Base-by-base conservation (phyloP, 192 early-diverging fungal species). In the Coemansia sp. region DNA sequence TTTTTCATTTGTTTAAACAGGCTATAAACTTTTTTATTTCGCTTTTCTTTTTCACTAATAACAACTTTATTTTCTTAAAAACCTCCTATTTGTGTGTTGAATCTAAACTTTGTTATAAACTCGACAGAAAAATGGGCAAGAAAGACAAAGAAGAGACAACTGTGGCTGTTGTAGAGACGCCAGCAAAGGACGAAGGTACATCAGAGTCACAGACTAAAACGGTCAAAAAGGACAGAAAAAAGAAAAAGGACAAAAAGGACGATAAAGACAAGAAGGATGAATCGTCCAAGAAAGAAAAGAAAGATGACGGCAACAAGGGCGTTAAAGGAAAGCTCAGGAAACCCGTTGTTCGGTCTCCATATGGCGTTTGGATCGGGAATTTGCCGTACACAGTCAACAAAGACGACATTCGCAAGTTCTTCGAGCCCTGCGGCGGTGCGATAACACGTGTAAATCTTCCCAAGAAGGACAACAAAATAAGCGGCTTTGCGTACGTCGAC, bases 321-420 rank as follows among this genome's bases (percentile, higher is more conserved):
- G 36, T 38, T 10, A 38, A 66, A 76, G 29, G 69, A 69, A 20
- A 61, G 61, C 54, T 61, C 69, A 29, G 64, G 10, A 38, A 65
- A 60, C 64, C 72, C 28, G 79, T 76, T 63, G 67, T 76, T 55
- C 84, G 80, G 42, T 87, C 87, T 38, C 80, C 87, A n/a, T 87
- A 68, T 32, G 72, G 87, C 38, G 80, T 90, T 48, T 91, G 90
- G 90, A 86, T 91, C 51, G 90, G 90, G 2, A 91, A 91, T 68
- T 73, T 91, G 25, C 78, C 87, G 2, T 91, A 84, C 67, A 61
- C 85, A 7, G 85, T 85, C 16, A 82, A 85, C 0, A 74, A 79
- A 34, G 85, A 86, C 48, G 70, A 82, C 3, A 60, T 91, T 45
- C 66, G 71, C 25, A 75, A 84, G 60, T 90, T 88, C 67, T 86